These are phyloP conservation scores for Hypseocharis bilobata DNA, from an alignment of 441 rosid species.

Conservation along the genomic window DNA sequence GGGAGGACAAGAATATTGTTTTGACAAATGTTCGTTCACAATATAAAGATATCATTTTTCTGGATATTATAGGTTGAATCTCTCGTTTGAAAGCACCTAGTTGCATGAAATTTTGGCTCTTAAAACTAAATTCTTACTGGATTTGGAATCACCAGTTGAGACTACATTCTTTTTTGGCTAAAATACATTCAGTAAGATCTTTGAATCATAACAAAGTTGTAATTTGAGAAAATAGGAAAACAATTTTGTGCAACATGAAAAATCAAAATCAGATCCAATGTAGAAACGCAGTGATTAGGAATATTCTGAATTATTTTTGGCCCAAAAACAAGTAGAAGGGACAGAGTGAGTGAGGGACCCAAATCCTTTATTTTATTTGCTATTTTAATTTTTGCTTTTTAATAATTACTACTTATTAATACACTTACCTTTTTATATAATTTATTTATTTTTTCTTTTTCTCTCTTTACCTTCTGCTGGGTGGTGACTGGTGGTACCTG, in stretches of 20 bases:
- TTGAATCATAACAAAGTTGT: not conserved
- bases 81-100: no score
- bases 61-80: no score
- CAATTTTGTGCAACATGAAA: no score
- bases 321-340: not conserved
- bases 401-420: not conserved
- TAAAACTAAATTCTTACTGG: not conserved
- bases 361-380: not conserved
- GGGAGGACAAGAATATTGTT: no score
- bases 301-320: not conserved
- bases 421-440: not conserved
- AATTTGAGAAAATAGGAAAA: no score
- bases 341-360: constrained; percentile 4
- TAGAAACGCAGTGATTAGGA: not conserved
- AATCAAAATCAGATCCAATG: not conserved
- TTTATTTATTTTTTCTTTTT: not conserved
- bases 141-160: not conserved
- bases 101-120: not conserved
- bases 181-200: not conserved
- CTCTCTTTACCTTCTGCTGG: constrained; percentile 3
- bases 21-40: no score
- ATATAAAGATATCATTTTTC: no score
- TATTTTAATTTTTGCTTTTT: not conserved
- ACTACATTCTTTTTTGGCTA: not conserved
- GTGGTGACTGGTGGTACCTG: constrained; percentile 25